phyloP scores from a whole-genome alignment of 306 rosid species.

The Hippophae rhamnoides region DNA sequence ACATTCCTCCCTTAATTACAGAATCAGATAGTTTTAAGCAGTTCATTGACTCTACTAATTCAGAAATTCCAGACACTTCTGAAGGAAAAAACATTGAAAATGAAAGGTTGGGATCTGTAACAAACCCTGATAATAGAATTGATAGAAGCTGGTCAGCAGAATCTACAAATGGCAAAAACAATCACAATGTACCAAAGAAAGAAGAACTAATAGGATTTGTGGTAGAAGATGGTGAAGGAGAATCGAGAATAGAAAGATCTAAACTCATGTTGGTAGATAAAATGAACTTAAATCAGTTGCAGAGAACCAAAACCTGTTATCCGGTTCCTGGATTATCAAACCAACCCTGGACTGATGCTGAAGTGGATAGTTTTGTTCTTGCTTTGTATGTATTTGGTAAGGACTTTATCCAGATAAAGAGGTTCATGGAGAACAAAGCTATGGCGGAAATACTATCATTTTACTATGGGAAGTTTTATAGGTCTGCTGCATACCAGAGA shows the following conservation, averaged over 20 bases:
- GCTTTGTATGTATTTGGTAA: slow-evolving; percentile 73
- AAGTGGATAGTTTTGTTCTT: slow-evolving; percentile 50
- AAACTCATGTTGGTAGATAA: slow-evolving; percentile 14
- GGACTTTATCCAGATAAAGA: slow-evolving; percentile 44
- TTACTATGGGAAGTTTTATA: slow-evolving; percentile 70
- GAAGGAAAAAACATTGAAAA: slow-evolving; percentile 20
- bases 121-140: slow-evolving; percentile 18
- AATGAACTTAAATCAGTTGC: slow-evolving; percentile 11
- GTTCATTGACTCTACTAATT: slow-evolving; percentile 29
- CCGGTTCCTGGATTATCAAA: slow-evolving; percentile 35
- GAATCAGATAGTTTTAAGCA: slow-evolving; percentile 32
- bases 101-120: slow-evolving; percentile 15
- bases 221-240: slow-evolving; percentile 17
- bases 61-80: slow-evolving; percentile 22
- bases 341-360: slow-evolving; percentile 49
- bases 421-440: slow-evolving; percentile 45
- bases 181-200: slow-evolving; percentile 11
- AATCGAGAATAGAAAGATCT: slow-evolving; percentile 12
- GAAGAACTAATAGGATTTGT: slow-evolving; percentile 14
- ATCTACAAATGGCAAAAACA: slow-evolving; percentile 24
- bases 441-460: slow-evolving; percentile 57
- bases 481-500: slow-evolving; percentile 44
- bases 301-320: slow-evolving; percentile 16
- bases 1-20: slow-evolving; percentile 38
- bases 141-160: slow-evolving; percentile 18